phyloP scores from a whole-genome alignment of 164 flowering plant species.

The Berberis thunbergii region DNA sequence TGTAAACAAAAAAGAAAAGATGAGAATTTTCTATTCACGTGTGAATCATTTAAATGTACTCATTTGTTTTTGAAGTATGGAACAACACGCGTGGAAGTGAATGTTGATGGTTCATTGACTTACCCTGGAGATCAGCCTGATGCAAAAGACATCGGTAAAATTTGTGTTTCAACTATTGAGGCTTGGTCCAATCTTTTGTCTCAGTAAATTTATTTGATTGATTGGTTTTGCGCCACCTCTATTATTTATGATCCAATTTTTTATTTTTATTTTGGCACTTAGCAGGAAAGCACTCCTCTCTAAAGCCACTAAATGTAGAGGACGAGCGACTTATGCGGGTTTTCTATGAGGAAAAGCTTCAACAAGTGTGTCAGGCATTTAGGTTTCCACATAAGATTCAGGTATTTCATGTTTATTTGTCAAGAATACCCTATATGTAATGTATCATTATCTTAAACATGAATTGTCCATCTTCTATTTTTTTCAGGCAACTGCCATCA shows the following conservation, averaged over 20 bases:
- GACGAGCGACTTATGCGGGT: slow-evolving; percentile 78
- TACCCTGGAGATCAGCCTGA: slow-evolving; percentile 50
- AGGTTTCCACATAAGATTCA: slow-evolving; percentile 91
- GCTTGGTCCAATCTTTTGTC: neutral
- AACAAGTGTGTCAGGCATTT: slow-evolving; percentile 92
- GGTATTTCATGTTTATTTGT: slow-evolving; percentile 26
- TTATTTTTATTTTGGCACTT: slow-evolving; percentile 5
- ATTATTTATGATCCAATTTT: neutral
- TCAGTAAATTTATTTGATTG: neutral
- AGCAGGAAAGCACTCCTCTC: slow-evolving; percentile 67
- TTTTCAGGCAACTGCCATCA: slow-evolving; percentile 85
- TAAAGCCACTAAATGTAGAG: slow-evolving; percentile 70
- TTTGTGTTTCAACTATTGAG: neutral
- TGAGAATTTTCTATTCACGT: slow-evolving; percentile 1
- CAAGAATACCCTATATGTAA: neutral
- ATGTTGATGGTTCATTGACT: slow-evolving; percentile 65
- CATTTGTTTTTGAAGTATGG: slow-evolving; percentile 55
- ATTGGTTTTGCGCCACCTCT: neutral
- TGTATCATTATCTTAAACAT: neutral
- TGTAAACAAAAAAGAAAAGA: neutral
- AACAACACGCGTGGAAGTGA: slow-evolving; percentile 73
- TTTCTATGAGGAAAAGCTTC: slow-evolving; percentile 85
- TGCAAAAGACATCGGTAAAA: slow-evolving; percentile 39
- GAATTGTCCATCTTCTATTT: slow-evolving; percentile 4
- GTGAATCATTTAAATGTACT: neutral